Evolutionary conservation across 768 basidiomycete genomes (phyloP).

Genomic region (Suillus plorans): DNA sequence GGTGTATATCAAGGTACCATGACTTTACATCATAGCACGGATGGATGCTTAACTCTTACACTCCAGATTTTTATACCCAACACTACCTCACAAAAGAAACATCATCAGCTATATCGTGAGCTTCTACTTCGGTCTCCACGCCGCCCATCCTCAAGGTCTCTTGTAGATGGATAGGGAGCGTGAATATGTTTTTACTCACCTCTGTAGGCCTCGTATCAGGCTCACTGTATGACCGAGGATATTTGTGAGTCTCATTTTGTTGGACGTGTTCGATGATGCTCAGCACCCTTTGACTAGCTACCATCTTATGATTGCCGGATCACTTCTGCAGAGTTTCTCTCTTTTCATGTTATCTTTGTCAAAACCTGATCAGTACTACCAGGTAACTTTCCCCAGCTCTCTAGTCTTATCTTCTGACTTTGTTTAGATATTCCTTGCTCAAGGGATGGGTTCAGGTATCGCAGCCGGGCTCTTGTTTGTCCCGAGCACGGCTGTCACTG

Average conservation of each 20-base stretch:
- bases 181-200: conserved; percentile 41
- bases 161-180: conserved; percentile 45
- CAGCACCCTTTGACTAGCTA: not conserved
- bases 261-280: not conserved
- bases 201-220: conserved; percentile 42
- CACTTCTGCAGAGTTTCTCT: conserved; percentile 20
- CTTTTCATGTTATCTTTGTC: conserved; percentile 44
- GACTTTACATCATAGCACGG: not conserved
- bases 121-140: not conserved
- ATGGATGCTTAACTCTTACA: not conserved
- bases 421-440: conserved; percentile 45
- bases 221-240: conserved; percentile 50
- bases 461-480: conserved; percentile 46
- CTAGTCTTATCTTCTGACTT: not conserved
- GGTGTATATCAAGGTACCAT: conserved; percentile 41
- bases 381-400: conserved; percentile 28
- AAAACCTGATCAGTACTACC: conserved; percentile 41
- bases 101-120: conserved; percentile 38
- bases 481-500: conserved; percentile 42
- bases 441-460: conserved; percentile 48
- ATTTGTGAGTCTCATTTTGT: conserved; percentile 36
- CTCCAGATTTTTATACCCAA: conserved; percentile 38
- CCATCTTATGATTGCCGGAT: conserved; percentile 14
- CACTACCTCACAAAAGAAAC: conserved; percentile 34
- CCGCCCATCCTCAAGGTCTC: not conserved